phyloP scores from a whole-genome alignment of 2,329 filamentous ascomycete species.

The Chaetomium olivaceum region DNA sequence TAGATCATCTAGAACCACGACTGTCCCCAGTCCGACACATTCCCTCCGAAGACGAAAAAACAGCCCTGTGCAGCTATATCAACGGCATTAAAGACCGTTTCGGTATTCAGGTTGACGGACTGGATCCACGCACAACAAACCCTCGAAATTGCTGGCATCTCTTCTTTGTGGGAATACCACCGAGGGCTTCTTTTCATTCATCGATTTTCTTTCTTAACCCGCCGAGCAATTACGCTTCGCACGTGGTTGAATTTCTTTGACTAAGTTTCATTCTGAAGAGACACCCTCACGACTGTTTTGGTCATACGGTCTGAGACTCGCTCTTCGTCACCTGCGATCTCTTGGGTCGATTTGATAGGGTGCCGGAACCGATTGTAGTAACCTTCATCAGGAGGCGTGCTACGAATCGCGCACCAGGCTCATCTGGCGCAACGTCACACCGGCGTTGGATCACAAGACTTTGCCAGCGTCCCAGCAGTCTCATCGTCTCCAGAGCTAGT shows the following conservation, averaged over 20 bases:
- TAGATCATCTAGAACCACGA: conserved; percentile 11
- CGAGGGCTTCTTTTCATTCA: conserved; percentile 11
- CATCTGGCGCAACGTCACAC: conserved; percentile 29
- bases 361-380: conserved; percentile 7
- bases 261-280: neutral
- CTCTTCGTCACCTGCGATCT: conserved; percentile 15
- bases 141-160: neutral
- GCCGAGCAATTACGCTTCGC: neutral
- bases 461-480: neutral
- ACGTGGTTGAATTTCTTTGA: neutral
- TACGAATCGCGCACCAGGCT: conserved; percentile 11
- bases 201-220: conserved; percentile 13
- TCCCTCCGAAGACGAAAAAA: conserved; percentile 14
- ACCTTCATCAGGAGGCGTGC: conserved; percentile 19
- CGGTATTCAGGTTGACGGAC: conserved; percentile 10
- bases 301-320: neutral
- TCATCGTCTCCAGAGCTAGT: neutral
- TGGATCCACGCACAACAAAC: conserved; percentile 21
- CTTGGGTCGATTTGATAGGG: conserved; percentile 18
- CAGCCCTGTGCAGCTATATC: conserved; percentile 9
- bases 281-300: neutral
- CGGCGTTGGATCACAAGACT: conserved; percentile 22
- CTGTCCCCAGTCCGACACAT: conserved; percentile 17
- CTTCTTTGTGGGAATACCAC: conserved; percentile 18
- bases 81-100: conserved; percentile 4